Percentiles rank a stretch among this genome's conserved stretches.
phyloP scores from a whole-genome alignment of 2,329 filamentous ascomycete genomes.

The Aspergillus chevalieri region DNA sequence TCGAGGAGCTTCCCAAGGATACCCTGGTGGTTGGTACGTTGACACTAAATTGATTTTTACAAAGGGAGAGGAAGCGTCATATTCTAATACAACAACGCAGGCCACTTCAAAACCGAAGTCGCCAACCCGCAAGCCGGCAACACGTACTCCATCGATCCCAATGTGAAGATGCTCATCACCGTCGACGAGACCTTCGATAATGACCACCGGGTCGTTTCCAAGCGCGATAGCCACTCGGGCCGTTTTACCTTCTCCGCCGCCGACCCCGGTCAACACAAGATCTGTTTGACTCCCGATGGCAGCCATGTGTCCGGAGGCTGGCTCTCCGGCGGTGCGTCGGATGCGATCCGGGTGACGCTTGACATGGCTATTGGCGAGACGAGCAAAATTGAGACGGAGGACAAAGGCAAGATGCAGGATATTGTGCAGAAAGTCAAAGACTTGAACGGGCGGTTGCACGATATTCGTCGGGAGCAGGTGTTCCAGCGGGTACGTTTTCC shows the following conservation, averaged over 20 bases:
- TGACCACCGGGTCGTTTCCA: conserved; percentile 89
- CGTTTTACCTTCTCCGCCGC: conserved; percentile 94
- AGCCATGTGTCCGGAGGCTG: conserved; percentile 63
- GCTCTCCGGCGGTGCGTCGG: conserved; percentile 62
- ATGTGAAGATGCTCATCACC: conserved; percentile 78
- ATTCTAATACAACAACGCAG: conserved; percentile 30
- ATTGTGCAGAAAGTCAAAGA: conserved; percentile 84
- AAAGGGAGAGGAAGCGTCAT: not conserved
- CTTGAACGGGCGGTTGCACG: conserved; percentile 76
- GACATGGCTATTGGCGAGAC: conserved; percentile 94
- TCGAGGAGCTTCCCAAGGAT: conserved; percentile 95
- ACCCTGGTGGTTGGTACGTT: conserved; percentile 79
- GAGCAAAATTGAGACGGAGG: conserved; percentile 83
- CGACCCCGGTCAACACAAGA: conserved; percentile 88
- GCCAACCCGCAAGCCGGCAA: conserved; percentile 62
- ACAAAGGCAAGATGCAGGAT: conserved; percentile 88
- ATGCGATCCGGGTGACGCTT: conserved; percentile 74
- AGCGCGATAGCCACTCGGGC: conserved; percentile 67
- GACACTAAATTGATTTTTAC: not conserved
- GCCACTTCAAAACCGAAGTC: conserved; percentile 82
- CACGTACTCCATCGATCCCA: conserved; percentile 65
- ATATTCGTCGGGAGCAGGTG: conserved; percentile 89
- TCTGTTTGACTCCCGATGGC: conserved; percentile 87
- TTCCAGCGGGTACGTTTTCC: conserved; percentile 73
- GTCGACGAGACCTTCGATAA: conserved; percentile 97